phyloP scores from a whole-genome alignment of 441 rosid species.

The Gossypium aridum region DNA sequence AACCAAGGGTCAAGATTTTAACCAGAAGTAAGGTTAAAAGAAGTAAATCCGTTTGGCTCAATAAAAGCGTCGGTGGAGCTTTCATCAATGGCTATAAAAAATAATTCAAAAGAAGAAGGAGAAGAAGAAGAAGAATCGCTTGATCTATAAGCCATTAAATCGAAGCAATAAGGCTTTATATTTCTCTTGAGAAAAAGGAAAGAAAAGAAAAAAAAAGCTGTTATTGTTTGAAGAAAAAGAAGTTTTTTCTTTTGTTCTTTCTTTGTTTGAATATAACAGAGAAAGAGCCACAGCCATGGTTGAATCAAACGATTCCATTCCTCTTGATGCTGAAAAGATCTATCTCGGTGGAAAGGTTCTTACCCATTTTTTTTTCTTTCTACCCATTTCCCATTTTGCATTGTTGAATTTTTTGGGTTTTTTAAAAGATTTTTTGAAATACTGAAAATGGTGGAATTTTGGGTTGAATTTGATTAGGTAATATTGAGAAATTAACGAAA shows the following conservation, averaged over 20 bases:
- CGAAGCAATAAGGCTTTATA: conserved; percentile 6
- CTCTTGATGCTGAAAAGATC: conserved; percentile 74
- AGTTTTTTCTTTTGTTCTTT: conserved; percentile 6
- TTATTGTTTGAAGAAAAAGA: background rate
- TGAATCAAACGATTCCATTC: conserved; percentile 49
- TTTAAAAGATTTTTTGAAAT: background rate
- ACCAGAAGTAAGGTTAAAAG: background rate
- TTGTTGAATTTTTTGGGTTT: background rate
- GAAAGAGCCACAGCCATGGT: conserved; percentile 54
- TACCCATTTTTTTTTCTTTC: background rate
- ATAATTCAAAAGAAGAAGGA: background rate
- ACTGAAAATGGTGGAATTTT: background rate
- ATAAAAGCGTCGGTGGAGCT: conserved; percentile 48
- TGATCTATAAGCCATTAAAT: conserved; percentile 24
- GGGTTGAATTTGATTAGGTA: background rate
- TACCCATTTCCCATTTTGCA: background rate
- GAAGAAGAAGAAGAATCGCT: conserved; percentile 21
- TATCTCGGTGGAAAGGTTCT: conserved; percentile 77
- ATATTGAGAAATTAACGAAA: background rate
- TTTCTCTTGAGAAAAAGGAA: background rate
- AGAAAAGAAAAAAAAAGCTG: conserved; percentile 3
- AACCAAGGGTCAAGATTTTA: conserved; percentile 10
- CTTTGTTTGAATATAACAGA: conserved; percentile 10
- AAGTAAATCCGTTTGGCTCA: conserved; percentile 2
- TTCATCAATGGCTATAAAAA: conserved; percentile 13